phyloP scores from a whole-genome alignment of 2,329 filamentous ascomycete genomes.

The Colletotrichum scovillei region DNA sequence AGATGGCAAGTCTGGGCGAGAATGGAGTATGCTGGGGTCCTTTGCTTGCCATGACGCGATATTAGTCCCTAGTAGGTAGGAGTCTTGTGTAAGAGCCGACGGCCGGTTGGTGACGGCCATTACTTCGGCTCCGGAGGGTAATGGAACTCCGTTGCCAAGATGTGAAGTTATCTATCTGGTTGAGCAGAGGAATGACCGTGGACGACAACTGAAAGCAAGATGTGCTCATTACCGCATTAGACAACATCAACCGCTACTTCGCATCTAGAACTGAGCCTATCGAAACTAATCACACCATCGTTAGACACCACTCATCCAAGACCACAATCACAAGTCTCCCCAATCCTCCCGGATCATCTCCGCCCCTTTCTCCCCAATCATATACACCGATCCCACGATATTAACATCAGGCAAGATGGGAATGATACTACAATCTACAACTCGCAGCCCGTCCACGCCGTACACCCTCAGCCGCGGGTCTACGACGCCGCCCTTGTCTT shows the following conservation, averaged over 20 bases:
- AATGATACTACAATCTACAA: conserved; percentile 59
- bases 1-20: not conserved
- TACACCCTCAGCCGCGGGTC: conserved; percentile 57
- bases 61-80: not conserved
- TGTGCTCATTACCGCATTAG: not conserved
- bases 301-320: not conserved
- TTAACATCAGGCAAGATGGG: conserved; percentile 54
- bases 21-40: not conserved
- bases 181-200: not conserved
- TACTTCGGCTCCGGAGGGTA: not conserved
- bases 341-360: conserved; percentile 44
- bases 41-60: not conserved
- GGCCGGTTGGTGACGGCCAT: not conserved
- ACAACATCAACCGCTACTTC: not conserved
- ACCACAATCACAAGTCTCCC: conserved; percentile 4
- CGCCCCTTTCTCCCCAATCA: conserved; percentile 47
- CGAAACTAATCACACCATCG: not conserved
- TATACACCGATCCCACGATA: conserved; percentile 36
- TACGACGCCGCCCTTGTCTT: conserved; percentile 36
- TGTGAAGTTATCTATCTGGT: not conserved
- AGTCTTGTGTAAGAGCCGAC: not conserved
- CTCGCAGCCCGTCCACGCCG: conserved; percentile 63
- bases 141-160: not conserved
- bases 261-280: not conserved
- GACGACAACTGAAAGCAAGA: not conserved